These are phyloP conservation scores for Ceratocystis colombiana DNA, from an alignment of 2,329 filamentous ascomycete genomes.

Conservation along the genomic window DNA sequence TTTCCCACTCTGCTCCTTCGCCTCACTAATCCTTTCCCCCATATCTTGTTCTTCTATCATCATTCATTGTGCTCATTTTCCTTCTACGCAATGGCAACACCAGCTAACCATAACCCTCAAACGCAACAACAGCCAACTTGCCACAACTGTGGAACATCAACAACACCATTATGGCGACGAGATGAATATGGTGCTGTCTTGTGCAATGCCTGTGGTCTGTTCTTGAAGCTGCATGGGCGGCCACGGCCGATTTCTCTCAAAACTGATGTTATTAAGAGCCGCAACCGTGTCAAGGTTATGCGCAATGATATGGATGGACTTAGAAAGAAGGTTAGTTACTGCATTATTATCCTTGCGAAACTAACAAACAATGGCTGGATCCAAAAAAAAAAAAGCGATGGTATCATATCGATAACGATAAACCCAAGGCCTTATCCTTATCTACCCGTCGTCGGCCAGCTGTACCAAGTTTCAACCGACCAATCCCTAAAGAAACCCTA, in stretches of 20 bases:
- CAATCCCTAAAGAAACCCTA: neutral
- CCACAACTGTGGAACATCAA: conserved; percentile 91
- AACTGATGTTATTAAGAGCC: conserved; percentile 98
- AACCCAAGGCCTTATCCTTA: conserved; percentile 15
- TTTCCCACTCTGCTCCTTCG: neutral
- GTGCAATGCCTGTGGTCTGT: conserved; percentile 96
- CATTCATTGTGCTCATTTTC: conserved; percentile 20
- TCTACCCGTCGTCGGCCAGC: neutral
- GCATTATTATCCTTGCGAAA: conserved; percentile 5
- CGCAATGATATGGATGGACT: conserved; percentile 52
- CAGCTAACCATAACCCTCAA: conserved; percentile 48
- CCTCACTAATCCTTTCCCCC: no score
- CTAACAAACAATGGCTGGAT: conserved; percentile 12
- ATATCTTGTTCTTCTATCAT: neutral
- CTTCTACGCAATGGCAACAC: conserved; percentile 35
- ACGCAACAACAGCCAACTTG: conserved; percentile 72
- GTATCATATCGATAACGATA: conserved; percentile 22
- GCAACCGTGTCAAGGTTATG: conserved; percentile 89
- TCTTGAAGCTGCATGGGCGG: conserved; percentile 90
- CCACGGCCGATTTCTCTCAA: conserved; percentile 92
- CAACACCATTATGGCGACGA: conserved; percentile 91
- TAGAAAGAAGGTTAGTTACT: conserved; percentile 54
- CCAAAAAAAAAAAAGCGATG: neutral
- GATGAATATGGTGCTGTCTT: conserved; percentile 93
- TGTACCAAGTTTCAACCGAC: neutral